These are phyloP conservation scores for Furcasterigmium sp. DNA, from an alignment of 2,329 filamentous ascomycete species.

Conservation along the genomic window DNA sequence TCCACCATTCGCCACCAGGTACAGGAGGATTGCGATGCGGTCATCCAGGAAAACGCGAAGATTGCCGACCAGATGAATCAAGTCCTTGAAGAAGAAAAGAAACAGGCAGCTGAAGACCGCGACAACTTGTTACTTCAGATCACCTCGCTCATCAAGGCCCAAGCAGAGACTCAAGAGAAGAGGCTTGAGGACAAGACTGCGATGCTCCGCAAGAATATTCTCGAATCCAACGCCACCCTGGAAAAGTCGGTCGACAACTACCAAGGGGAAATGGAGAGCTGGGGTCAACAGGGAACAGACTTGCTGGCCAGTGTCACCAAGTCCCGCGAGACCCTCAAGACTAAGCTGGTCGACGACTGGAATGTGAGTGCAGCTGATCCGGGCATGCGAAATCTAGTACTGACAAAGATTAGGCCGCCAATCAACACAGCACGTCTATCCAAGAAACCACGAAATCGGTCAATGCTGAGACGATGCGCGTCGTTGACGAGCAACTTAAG, in stretches of 20 bases:
- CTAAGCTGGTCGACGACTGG: slow-evolving; percentile 82
- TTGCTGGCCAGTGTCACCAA: slow-evolving; percentile 66
- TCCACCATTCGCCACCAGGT: slow-evolving; percentile 69
- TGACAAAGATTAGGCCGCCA: slow-evolving; percentile 52
- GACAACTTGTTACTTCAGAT: slow-evolving; percentile 73
- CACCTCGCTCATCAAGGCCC: slow-evolving; percentile 66
- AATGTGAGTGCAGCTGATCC: slow-evolving; percentile 57
- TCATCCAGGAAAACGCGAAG: slow-evolving; percentile 62
- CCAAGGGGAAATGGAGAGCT: slow-evolving; percentile 65
- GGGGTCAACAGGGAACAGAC: slow-evolving; percentile 63
- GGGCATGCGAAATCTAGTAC: slow-evolving; percentile 13
- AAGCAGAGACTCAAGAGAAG: slow-evolving; percentile 66
- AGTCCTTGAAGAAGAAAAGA: slow-evolving; percentile 70
- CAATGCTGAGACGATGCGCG: slow-evolving; percentile 82
- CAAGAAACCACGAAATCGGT: slow-evolving; percentile 80
- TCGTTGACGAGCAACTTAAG: slow-evolving; percentile 82
- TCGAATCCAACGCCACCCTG: slow-evolving; percentile 58
- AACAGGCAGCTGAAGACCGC: slow-evolving; percentile 67
- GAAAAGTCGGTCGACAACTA: slow-evolving; percentile 63
- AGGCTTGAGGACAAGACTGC: slow-evolving; percentile 62
- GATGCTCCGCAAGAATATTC: slow-evolving; percentile 59
- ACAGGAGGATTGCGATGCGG: slow-evolving; percentile 60
- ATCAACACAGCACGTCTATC: slow-evolving; percentile 76
- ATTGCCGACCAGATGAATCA: slow-evolving; percentile 64
- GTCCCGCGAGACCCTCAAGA: slow-evolving; percentile 74